Conservation (phyloP, 805 yeast genomes). For the Candida insectorum region DNA sequence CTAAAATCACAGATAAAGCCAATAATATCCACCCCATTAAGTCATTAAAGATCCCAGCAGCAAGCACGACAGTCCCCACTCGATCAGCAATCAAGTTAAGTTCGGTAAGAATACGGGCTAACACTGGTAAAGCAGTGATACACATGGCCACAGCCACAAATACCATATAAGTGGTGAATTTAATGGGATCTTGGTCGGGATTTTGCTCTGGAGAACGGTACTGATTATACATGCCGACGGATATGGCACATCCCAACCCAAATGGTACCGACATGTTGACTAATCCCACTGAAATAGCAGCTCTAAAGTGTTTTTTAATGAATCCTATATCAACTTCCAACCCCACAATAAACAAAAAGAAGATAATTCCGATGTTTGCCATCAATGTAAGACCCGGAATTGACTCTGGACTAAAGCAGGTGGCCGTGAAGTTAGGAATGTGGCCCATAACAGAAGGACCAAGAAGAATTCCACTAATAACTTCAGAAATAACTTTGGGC, state of each 20-base stretch:
- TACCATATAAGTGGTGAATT: conserved; percentile 73
- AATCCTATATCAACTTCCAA: conserved; percentile 72
- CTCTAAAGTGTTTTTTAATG: conserved; percentile 55
- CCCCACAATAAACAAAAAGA: conserved; percentile 74
- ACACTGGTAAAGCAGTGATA: conserved; percentile 82
- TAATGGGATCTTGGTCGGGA: conserved; percentile 29
- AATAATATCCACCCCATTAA: conserved; percentile 77
- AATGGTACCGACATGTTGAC: conserved; percentile 76
- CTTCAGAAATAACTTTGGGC: conserved; percentile 82
- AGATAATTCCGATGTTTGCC: conserved; percentile 72
- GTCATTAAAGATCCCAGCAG: conserved; percentile 82
- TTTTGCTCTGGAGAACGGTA: conserved; percentile 42
- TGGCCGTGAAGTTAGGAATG: conserved; percentile 61
- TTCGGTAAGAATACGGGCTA: conserved; percentile 76
- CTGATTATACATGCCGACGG: conserved; percentile 62
- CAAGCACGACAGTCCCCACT: conserved; percentile 68
- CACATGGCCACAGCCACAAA: conserved; percentile 82
- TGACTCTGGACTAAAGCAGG: conserved; percentile 63
- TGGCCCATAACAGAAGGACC: conserved; percentile 77
- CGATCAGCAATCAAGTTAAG: conserved; percentile 66
- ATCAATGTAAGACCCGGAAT: conserved; percentile 61
- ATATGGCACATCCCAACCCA: conserved; percentile 71
- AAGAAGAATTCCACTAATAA: conserved; percentile 67
- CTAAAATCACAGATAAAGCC: conserved; percentile 73
- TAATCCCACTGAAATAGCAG: conserved; percentile 67